Base-by-base conservation (phyloP, 257 asterid species). In the Schizonepeta tenuifolia region DNA sequence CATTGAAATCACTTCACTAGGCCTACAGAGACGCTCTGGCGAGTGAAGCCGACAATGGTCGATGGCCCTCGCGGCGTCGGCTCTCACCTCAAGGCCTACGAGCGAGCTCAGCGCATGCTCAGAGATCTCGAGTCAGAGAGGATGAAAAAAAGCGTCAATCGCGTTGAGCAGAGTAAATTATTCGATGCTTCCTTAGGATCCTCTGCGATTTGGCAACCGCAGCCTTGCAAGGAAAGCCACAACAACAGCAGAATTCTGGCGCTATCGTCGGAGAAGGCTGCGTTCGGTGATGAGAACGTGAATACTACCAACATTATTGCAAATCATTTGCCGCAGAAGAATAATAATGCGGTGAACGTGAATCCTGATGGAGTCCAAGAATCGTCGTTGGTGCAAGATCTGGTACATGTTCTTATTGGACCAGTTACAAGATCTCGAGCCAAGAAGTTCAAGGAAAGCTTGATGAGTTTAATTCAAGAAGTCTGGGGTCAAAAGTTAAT, bases 141-240 rank as follows among this genome's bases (percentile, higher is more conserved):
- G 86, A 87, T 91, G 93, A 88, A 67, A 12, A 81, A 69, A 35
- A 84, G 80, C 4, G 83, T 79, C 1, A 96, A 91, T 72, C 78
- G 89, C 12, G 92, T 88, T 2, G 90, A 94, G 54, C 96, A 91
- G 67, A 82, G 97, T 1, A 89, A 80, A 66, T 80, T 89, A 5
- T 94, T 94, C 57, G 97, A 94, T 15, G 86, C 97, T 0, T 89
- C 91, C 69, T 64, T 94, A 63, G 97, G 96, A 20, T 87, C 98
- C 28, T 91, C 99, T 0, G 96, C 96, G 7, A 85, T 91, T 60
- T 94, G 99, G 99, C 99, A 94, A 82, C 99, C 99, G 49, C 97
- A 90, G 77, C 99, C 98, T 43, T 94, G 98, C 86, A 88, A 79
- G 65, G 97, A 92, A 44, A 33, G 18, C 14, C 13, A 70, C 43